Evolutionary conservation across 2,329 filamentous ascomycete species (phyloP).

Genomic region (Chaetomium olivaceum): DNA sequence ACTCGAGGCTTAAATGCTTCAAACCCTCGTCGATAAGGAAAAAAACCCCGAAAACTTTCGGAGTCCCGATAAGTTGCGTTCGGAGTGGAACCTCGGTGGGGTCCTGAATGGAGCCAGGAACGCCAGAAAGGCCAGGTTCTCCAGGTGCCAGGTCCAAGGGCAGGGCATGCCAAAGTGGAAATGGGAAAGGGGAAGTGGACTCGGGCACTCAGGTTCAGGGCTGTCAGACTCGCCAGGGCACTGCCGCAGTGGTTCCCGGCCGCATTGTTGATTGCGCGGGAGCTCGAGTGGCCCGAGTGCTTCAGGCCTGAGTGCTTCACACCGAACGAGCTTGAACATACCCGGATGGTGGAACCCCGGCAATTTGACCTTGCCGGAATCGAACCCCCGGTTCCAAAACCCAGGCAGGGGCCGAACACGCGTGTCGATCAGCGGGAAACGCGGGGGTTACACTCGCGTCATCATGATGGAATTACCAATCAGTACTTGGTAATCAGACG

Average conservation of each 20-base stretch:
- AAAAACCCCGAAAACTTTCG: not conserved
- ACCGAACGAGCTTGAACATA: too few species aligned
- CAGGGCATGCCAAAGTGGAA: not conserved
- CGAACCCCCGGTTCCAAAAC: not conserved
- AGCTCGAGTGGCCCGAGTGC: not conserved
- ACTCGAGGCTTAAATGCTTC: not conserved
- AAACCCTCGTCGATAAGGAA: not conserved
- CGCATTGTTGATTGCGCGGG: not conserved
- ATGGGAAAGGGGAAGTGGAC: not conserved
- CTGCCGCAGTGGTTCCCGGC: not conserved
- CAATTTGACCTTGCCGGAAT: not conserved
- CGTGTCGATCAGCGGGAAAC: not conserved
- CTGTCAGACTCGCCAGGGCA: too few species aligned
- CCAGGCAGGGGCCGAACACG: not conserved
- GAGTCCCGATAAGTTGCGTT: not conserved
- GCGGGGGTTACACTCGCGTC: constrained; percentile 5
- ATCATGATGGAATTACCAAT: not conserved
- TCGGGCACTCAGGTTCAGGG: not conserved
- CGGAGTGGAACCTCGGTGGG: not conserved
- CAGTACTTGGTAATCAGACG: not conserved
- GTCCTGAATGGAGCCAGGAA: not conserved
- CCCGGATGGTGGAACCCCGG: not conserved
- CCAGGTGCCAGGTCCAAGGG: too few species aligned
- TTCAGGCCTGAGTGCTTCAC: too few species aligned
- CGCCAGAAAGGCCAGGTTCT: too few species aligned